These are phyloP conservation scores for Pilasporangium apinafurcum DNA, from an alignment of 352 stramenopile species.

Conservation along the genomic window DNA sequence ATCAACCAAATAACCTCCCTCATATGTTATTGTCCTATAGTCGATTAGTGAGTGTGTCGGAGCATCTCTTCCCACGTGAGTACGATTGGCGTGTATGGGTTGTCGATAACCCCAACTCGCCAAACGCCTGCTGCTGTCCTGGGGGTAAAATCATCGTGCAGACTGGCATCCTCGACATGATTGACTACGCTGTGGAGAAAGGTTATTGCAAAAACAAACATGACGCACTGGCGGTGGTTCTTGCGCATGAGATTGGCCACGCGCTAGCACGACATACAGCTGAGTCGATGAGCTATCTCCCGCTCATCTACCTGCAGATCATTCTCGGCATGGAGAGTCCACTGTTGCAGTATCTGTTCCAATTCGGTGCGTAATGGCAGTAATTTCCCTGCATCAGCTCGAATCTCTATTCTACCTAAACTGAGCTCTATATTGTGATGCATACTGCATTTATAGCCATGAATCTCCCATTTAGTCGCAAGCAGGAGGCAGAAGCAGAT, in stretches of 20 bases:
- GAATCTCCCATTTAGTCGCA: constrained; percentile 58
- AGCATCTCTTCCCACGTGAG: constrained; percentile 59
- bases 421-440: no score
- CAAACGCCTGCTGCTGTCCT: constrained; percentile 56
- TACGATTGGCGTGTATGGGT: constrained; percentile 63
- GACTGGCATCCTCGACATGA: constrained; percentile 58
- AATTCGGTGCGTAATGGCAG: constrained; percentile 39
- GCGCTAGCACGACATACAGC: constrained; percentile 55
- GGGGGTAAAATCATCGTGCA: constrained; percentile 68
- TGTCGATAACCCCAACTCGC: constrained; percentile 35
- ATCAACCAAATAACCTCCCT: background rate
- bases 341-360: constrained; percentile 56
- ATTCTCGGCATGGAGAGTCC: constrained; percentile 49
- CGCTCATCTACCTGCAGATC: constrained; percentile 32
- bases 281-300: constrained; percentile 57
- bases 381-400: no score
- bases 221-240: constrained; percentile 56
- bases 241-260: constrained; percentile 63
- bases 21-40: constrained; percentile 8
- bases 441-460: constrained; percentile 17
- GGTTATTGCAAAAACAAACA: constrained; percentile 50
- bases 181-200: constrained; percentile 52
- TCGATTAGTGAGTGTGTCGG: constrained; percentile 44
- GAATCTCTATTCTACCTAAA: no score
- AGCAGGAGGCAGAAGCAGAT: constrained; percentile 57